A percentile compares a stretch with the other conserved stretches of the same genome.
Evolutionary conservation across 2,329 filamentous ascomycete genomes (phyloP).

Genomic region (Xylariaceae sp.): DNA sequence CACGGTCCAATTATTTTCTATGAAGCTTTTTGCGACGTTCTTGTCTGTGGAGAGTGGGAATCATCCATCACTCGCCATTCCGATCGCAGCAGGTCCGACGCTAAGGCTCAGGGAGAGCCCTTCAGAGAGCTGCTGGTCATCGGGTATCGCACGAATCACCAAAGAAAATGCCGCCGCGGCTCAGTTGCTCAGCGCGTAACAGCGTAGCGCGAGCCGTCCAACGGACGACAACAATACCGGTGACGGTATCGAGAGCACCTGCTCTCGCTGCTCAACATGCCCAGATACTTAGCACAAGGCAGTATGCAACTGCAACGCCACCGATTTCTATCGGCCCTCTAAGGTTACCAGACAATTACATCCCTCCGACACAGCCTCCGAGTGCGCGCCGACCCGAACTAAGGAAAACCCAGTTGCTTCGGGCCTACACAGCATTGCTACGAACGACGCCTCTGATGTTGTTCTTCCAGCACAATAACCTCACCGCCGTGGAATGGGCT

Average conservation of each 20-base stretch:
- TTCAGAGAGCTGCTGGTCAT: neutral
- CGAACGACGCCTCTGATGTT: slow-evolving; percentile 80
- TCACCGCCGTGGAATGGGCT: slow-evolving; percentile 68
- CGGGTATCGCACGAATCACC: slow-evolving; percentile 1
- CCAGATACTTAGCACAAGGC: slow-evolving; percentile 15
- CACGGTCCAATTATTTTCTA: slow-evolving; percentile 13
- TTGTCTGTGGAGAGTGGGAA: neutral
- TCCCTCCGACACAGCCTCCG: slow-evolving; percentile 71
- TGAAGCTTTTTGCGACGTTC: slow-evolving; percentile 10
- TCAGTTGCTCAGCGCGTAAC: slow-evolving; percentile 21
- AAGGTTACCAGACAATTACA: slow-evolving; percentile 41
- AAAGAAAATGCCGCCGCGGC: slow-evolving; percentile 23
- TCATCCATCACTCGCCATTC: neutral
- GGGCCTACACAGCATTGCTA: slow-evolving; percentile 82
- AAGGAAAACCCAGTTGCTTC: slow-evolving; percentile 81
- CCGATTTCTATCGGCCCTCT: slow-evolving; percentile 22
- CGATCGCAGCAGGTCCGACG: slow-evolving; percentile 3
- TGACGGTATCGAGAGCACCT: slow-evolving; percentile 15
- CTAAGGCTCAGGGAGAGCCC: slow-evolving; percentile 5
- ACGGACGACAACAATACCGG: slow-evolving; percentile 14
- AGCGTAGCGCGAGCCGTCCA: slow-evolving; percentile 21
- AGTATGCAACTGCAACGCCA: slow-evolving; percentile 24
- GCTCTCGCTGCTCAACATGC: slow-evolving; percentile 15
- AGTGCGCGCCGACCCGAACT: slow-evolving; percentile 81
- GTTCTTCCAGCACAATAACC: slow-evolving; percentile 69